Base-by-base conservation (phyloP, 331 rosid species). In the Malus hybrid region DNA sequence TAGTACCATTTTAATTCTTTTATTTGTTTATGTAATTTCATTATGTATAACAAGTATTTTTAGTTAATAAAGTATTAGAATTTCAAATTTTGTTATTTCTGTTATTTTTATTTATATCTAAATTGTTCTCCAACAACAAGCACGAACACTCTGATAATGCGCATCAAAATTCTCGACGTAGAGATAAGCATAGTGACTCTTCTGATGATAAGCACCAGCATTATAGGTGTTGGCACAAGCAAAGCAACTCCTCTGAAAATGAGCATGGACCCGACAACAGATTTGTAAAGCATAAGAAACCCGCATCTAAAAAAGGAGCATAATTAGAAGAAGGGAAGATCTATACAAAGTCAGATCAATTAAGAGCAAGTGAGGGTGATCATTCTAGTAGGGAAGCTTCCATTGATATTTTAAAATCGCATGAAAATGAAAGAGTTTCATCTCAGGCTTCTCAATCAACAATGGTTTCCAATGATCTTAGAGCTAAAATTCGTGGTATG, bases 401-500 rank as follows among this genome's bases (percentile, higher is more conserved):
- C 15, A 79, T 72, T 0, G 88, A 85, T 59, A 70, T 79, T 59
- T 79, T 77, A 4, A 85, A 80, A 36, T 78, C 83, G 6, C 5
- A 67, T 73, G 65, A 62, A 14, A 67, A 60, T 12, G 84, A 75
- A 73, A 79, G 74, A 76, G 85, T 79, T 42, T 84, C 87, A 65
- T 81, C 93, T 36, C 88, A 83, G 65, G 79, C 92, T 22, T 80
- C 87, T 4, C 89, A 80, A 77, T 31, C 86, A 55, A 76, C 86
- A 4, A 81, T 80, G 84, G 86, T 90, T 55, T 80, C 97, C 19
- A 93, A 92, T 77, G 96, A 90, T 54, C 92, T 92, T 65, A 86
- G 93, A 81, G 96, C 98, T 77, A 93, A 93, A 89, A 90, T 93
- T 39, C 85, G 90, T 42, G 98, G 93, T 70, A 93, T 93, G 96